Base-by-base conservation (phyloP, 2,329 filamentous ascomycete genomes). In the Aciculosporium take region DNA sequence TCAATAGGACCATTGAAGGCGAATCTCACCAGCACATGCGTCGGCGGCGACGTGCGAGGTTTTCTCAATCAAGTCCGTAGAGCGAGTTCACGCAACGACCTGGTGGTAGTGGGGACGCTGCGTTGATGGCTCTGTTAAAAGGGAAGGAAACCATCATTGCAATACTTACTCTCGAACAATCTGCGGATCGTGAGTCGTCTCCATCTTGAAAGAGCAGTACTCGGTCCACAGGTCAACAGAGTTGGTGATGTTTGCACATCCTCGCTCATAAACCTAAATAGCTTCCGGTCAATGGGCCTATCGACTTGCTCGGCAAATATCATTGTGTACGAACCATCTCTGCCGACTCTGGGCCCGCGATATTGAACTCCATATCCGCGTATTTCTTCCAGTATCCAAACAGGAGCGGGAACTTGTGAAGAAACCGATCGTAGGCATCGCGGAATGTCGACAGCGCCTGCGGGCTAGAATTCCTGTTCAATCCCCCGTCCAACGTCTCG, bases 341-440 rank as follows among this genome's bases (percentile, higher is more conserved):
- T 41, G 91, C 91, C 33, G 89, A 89, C 67, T 98, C 91, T 5
- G 91, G 93, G 15, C 91, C 91, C 4, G 87, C 87, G 49, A 98
- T 94, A 39, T 87, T 87, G 65, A 98, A 98, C 57, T 98, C 91
- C 48, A 94, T 72, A 55, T 96, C 89, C 56, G 91, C 91, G 71
- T 96, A 98, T 61, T 95, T 96, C 69, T 96, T 96, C 91, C 91
- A 98, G 67, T 96, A 98, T 40, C 89, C 91, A 55, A 96, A 98
- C 30, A 96, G 76, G 9, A 96, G 73, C 3, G 91, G 91, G 50
- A 95, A 98, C 57, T 94, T 95, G 46, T 84, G 76, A 18, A 98
- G 80, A 57, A 98, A 93, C 37, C 83, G 78, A 60, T 98, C 88
- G 67, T 94, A 96, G 47, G 84, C 77, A 60, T 84, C 79, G 62